Base-by-base conservation (phyloP, 163 green algal species). In the Scenedesmus sp. region DNA sequence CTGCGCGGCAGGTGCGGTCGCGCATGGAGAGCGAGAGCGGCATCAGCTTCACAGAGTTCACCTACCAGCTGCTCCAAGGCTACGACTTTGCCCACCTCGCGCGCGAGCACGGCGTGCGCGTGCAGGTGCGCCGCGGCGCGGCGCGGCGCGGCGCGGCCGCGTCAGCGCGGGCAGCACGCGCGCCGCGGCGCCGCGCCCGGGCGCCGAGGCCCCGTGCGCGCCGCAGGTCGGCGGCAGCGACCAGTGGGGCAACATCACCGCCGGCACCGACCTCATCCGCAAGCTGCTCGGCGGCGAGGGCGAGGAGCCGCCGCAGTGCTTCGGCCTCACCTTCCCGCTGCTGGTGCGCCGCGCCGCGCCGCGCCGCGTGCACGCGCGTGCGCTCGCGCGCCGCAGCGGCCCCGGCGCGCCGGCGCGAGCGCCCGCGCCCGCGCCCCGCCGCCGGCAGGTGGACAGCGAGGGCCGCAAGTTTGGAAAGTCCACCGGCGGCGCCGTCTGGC, bases 11-110 rank as follows among this genome's bases (percentile, higher is more conserved):
- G 87, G 87, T 92, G 14, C 88, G 89, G 13, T 94, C 91, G 22
- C 89, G 96, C 26, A 90, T 99, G 81, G 88, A 95, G 44, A 88
- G 74, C 18, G 95, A 98, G 60, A 63, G 83, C n/a, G 97, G 97
- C 75, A 98, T 99, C 84, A 95, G 85, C 76, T 99, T 95, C 91
- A 99, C 97, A 3, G 97, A 99, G 91, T 99, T 99, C 89, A 96
- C 94, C 4, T 99, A 99, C 87, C 96, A 99, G 88, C 92, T 99
- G 65, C 90, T 99, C 58, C 94, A 98, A 81, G 96, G 95, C 15
- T 99, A 98, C 80, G 96, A 99, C 87, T 99, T 99, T 87, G 92
- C 97, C 75, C 95, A 99, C 86, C 86, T 99, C 60, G 88, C 88
- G 70, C 75, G 75, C 20, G 66, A 94, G 28, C 85, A 97, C n/a